A percentile compares a stretch with the other conserved stretches of the same genome.
Evolutionary conservation across 2,329 filamentous ascomycete genomes (phyloP).

Genomic region (Claviceps digitariae): DNA sequence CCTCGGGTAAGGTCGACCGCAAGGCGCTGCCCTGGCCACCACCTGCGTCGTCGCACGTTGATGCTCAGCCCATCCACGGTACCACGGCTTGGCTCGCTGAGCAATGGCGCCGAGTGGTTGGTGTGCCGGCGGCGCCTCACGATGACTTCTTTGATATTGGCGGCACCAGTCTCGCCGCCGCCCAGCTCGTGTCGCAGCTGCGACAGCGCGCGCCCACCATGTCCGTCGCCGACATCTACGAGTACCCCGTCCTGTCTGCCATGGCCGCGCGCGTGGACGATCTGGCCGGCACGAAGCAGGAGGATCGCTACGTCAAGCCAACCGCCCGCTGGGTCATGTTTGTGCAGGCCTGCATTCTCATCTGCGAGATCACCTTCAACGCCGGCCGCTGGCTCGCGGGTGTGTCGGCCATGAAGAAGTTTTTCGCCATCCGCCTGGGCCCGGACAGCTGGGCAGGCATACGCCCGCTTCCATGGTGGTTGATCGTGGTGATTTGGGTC

Average conservation of each 20-base stretch:
- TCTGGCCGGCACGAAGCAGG: conserved; percentile 6
- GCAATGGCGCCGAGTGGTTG: conserved; percentile 11
- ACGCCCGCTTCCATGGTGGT: conserved; percentile 7
- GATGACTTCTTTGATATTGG: conserved; percentile 12
- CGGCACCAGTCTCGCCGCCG: conserved; percentile 11
- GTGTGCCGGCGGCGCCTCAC: conserved; percentile 5
- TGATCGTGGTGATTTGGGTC: conserved; percentile 7
- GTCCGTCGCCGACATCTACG: conserved; percentile 12
- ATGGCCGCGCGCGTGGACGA: conserved; percentile 9
- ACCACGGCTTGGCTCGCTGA: conserved; percentile 10
- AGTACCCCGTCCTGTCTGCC: conserved; percentile 7
- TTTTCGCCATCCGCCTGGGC: conserved; percentile 4
- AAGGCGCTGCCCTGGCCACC: conserved; percentile 10
- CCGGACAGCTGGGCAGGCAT: conserved; percentile 6
- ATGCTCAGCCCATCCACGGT: conserved; percentile 3
- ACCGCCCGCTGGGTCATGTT: conserved; percentile 10
- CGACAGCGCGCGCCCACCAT: conserved; percentile 8
- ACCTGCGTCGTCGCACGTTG: conserved; percentile 3
- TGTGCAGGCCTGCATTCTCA: conserved; percentile 8
- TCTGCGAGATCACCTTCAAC: conserved; percentile 6
- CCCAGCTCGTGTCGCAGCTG: conserved; percentile 12
- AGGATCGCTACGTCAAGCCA: conserved; percentile 7
- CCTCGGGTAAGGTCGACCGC: conserved; percentile 12
- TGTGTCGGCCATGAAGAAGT: conserved; percentile 6
- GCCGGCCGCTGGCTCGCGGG: conserved; percentile 6